Percentiles rank a stretch among this genome's conserved stretches.
These are phyloP conservation scores for Dicorynia guianensis DNA, from an alignment of 306 rosid genomes.

Conservation along the genomic window DNA sequence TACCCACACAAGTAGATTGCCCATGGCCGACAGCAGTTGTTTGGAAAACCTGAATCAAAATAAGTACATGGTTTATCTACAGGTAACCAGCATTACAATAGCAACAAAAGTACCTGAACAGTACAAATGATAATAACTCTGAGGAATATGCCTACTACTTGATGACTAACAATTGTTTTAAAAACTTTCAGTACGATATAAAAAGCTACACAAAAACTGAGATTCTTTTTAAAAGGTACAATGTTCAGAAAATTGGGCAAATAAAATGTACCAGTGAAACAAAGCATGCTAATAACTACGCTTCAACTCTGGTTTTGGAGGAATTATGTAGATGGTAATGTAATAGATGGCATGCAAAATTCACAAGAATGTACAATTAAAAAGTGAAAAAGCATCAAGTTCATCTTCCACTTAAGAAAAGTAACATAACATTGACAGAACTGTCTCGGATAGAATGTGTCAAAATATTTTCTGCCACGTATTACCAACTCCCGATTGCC, in stretches of 20 bases:
- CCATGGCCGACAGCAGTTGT: slow-evolving; percentile 99
- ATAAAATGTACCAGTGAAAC: not conserved
- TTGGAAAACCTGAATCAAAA: slow-evolving; percentile 82
- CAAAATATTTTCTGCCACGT: too few relatives aligned
- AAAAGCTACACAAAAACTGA: too few relatives aligned
- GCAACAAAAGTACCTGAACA: slow-evolving; percentile 36
- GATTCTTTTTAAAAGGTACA: too few relatives aligned
- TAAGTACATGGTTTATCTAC: slow-evolving; percentile 34
- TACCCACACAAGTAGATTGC: slow-evolving; percentile 99
- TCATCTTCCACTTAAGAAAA: not conserved
- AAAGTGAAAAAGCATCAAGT: not conserved
- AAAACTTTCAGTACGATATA: too few relatives aligned
- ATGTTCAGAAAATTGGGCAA: too few relatives aligned
- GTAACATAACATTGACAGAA: not conserved
- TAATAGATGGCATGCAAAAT: not conserved
- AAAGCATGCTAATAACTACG: not conserved
- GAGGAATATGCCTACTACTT: slow-evolving; percentile 24
- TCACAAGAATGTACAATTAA: not conserved
- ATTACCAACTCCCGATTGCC: not conserved
- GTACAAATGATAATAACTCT: slow-evolving; percentile 28
- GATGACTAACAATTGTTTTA: too few relatives aligned
- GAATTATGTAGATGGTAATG: not conserved
- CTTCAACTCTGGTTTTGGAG: slow-evolving; percentile 6
- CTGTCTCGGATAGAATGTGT: not conserved
- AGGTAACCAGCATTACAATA: slow-evolving; percentile 26